Base-by-base conservation (phyloP, 2,329 filamentous ascomycete species). In the Epicoccum nigrum region DNA sequence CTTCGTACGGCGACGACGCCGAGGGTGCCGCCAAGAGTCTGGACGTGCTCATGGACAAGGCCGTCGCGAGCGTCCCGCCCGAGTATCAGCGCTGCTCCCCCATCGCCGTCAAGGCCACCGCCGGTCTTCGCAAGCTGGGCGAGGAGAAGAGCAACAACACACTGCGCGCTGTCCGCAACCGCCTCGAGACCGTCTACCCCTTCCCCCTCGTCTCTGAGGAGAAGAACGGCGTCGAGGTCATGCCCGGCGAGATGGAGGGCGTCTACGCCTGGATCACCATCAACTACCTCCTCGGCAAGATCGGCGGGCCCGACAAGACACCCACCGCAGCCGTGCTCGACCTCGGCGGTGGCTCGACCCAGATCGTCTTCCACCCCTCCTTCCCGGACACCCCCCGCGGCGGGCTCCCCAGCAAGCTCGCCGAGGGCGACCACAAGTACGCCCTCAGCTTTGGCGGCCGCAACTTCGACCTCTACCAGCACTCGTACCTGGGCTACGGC, bases 251-350 rank as follows among this genome's bases (percentile, higher is more conserved):
- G 42, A 90, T 97, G 69, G 94, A 99, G 78, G 94, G 94, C 71
- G 93, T 99, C 23, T 99, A 96, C 71, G 95, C 94, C 45, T 99
- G 94, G 94, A 96, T 99, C 73, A 99, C 94, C 6, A 94, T 92
- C 61, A 99, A 99, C 81, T 99, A 99, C 76, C 87, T 99, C 32
- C 85, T 99, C 19, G 93, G 93, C 68, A 97, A 97, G 79, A 97
- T 99, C 74, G 94, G 94, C 53, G 89, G 90, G 9, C 90, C 92
- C 2, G 93, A 97, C 71, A 86, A 92, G 73, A 91, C 85, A 57
- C 89, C 91, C 42, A 97, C 94, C 1, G 95, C 94, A 32, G 94
- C 94, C 42, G 86, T 97, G 52, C 96, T 99, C 68, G 94, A 99
- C 71, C 87, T 99, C 40, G 94, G 94, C 58, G 94, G 94, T 67